phyloP scores from a whole-genome alignment of 805 yeast species.

The Wickerhamiella domercqiae region DNA sequence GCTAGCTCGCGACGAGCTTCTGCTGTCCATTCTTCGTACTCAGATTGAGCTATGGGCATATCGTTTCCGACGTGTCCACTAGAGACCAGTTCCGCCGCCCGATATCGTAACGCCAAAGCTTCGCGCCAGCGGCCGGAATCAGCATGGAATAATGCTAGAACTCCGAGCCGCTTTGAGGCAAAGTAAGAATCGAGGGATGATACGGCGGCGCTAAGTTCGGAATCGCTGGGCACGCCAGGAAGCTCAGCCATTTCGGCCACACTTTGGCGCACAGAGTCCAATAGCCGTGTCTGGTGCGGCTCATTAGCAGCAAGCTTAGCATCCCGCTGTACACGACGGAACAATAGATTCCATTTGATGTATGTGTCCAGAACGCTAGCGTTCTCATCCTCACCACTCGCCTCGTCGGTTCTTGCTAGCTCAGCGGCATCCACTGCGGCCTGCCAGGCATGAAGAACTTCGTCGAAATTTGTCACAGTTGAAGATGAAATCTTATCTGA shows the following conservation, averaged over 20 bases:
- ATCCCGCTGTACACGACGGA: slow-evolving; percentile 64
- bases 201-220: slow-evolving; percentile 42
- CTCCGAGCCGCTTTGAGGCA: slow-evolving; percentile 28
- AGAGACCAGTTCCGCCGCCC: slow-evolving; percentile 10
- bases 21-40: slow-evolving; percentile 4
- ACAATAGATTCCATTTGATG: slow-evolving; percentile 50
- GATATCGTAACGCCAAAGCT: slow-evolving; percentile 20
- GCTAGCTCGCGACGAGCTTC: slow-evolving; percentile 8
- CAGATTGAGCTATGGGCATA: slow-evolving; percentile 10
- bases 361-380: slow-evolving; percentile 31
- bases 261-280: slow-evolving; percentile 37
- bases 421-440: slow-evolving; percentile 49
- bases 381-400: slow-evolving; percentile 12
- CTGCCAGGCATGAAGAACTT: slow-evolving; percentile 49
- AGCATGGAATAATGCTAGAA: slow-evolving; percentile 28
- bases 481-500: slow-evolving; percentile 1
- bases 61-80: slow-evolving; percentile 13
- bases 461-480: slow-evolving; percentile 13
- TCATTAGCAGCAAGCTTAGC: slow-evolving; percentile 25
- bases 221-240: slow-evolving; percentile 88
- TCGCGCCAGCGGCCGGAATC: slow-evolving; percentile 15
- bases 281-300: slow-evolving; percentile 30
- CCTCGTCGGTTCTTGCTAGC: slow-evolving; percentile 24
- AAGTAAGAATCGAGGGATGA: slow-evolving; percentile 35
- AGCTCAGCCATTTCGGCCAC: slow-evolving; percentile 51